These are phyloP conservation scores for Clonostachys rosea DNA, from an alignment of 2,329 filamentous ascomycete species.

Conservation along the genomic window DNA sequence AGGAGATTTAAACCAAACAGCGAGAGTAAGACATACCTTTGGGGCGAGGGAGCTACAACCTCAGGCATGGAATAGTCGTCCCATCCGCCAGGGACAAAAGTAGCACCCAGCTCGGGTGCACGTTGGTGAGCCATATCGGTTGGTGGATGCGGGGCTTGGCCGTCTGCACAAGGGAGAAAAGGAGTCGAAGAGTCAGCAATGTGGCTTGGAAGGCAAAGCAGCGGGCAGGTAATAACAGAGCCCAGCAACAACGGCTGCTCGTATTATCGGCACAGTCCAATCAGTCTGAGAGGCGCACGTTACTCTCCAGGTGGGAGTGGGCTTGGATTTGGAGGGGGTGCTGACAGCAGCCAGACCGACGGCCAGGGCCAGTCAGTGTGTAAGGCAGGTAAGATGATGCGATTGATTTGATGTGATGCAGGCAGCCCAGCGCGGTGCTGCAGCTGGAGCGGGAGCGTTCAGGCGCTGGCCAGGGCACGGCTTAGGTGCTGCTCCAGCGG, in stretches of 20 bases:
- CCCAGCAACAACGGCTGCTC: background rate
- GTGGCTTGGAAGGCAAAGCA: background rate
- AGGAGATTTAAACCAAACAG: conserved; percentile 7
- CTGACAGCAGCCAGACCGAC: too few species aligned
- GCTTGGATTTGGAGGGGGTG: too few species aligned
- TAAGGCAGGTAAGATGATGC: too few species aligned
- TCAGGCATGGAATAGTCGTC: conserved; percentile 60
- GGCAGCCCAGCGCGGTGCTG: too few species aligned
- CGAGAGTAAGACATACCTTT: conserved; percentile 39
- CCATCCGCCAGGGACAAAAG: conserved; percentile 52
- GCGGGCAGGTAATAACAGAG: background rate
- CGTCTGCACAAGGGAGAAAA: background rate
- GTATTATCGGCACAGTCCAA: background rate
- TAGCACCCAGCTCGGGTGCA: conserved; percentile 29
- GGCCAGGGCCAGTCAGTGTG: too few species aligned
- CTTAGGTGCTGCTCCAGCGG: too few species aligned
- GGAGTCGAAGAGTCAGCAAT: background rate
- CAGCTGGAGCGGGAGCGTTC: too few species aligned
- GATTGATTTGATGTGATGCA: too few species aligned
- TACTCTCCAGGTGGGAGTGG: background rate
- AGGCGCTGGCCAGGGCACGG: too few species aligned
- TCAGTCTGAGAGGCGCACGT: background rate
- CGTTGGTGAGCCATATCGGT: background rate
- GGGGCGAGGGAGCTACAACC: conserved; percentile 51
- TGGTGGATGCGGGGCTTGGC: conserved; percentile 1